Evolutionary conservation across 495 filamentous ascomycete species (phyloP), one percentile per base, ranked within the genome.

Genomic region (Jackrogersella multiformis): DNA sequence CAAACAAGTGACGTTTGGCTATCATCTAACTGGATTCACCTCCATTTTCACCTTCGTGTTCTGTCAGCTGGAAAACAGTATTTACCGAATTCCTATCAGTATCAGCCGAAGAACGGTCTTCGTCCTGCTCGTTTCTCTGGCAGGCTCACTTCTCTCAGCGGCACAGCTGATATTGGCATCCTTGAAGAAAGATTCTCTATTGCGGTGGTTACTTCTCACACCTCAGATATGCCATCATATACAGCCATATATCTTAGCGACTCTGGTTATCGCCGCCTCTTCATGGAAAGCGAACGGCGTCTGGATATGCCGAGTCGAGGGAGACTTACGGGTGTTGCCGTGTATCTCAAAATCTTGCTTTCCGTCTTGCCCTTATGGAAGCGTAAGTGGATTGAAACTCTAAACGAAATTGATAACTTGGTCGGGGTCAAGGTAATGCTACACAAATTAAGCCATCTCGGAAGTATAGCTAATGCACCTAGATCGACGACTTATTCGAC

Each of bases 1-100:
- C 52, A 36, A 23, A 68, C 64, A 13, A 68, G 58, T 45, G 52
- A 62, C 26, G 64, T 68, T 15, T 68, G 58, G 64, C n/a, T 68
- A 9, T 68, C 64, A 34, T 51, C 64, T 2, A 38, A 36, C 13
- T 68, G 64, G 52, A 58, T 61, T 34, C 58, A 68, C 34, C 53
- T 68, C 15, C 64, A 63, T 32, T 63, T 68, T 16, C 64, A 63
- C 36, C 45, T 68, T 13, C 64, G 58, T 4, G 57, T 68, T 5
- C 24, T 68, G 5, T 68, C 57, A 5, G 52, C 52, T 7, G 64
- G 52, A 20, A 62, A 63, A 35, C 35, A 53, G 21, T 53, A 45
- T 35, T 35, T 56, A 10, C 57, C 64, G 18, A 56, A 15, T n/a
- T 7, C 4, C 7, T 13, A 52, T 8, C 28, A 51, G 24, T 44